phyloP scores from a whole-genome alignment of 1,139 yeast genomes.

The Diutina pseudorugosa region DNA sequence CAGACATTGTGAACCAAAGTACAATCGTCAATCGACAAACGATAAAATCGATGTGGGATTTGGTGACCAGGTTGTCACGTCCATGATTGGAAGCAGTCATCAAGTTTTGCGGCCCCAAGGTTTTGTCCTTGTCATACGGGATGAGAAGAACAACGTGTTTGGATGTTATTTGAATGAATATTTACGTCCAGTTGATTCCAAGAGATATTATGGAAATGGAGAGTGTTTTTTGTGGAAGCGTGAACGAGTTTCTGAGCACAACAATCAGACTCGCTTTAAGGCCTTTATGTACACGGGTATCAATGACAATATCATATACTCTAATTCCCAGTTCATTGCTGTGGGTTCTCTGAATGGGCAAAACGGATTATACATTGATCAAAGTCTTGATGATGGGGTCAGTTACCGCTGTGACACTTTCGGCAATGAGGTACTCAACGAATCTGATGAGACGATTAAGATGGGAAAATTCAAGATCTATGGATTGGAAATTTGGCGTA shows the following conservation, averaged over 20 bases:
- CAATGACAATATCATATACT: constrained; percentile 76
- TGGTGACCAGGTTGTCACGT: constrained; percentile 24
- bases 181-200: constrained; percentile 55
- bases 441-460: constrained; percentile 11
- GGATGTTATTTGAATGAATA: constrained; percentile 80
- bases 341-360: constrained; percentile 88
- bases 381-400: constrained; percentile 61
- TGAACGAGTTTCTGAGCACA: constrained; percentile 21
- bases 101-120: constrained; percentile 37
- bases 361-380: constrained; percentile 86
- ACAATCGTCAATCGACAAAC: not conserved
- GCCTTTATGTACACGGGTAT: constrained; percentile 86
- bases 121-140: constrained; percentile 58
- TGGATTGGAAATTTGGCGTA: constrained; percentile 80
- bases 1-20: constrained; percentile 21
- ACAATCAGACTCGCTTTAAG: constrained; percentile 34
- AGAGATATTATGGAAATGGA: constrained; percentile 83
- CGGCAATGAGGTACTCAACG: constrained; percentile 66
- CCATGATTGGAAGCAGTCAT: constrained; percentile 15
- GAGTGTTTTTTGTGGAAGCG: constrained; percentile 88
- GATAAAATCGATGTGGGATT: constrained; percentile 18
- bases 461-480: constrained; percentile 53
- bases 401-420: constrained; percentile 72
- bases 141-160: constrained; percentile 49
- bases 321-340: constrained; percentile 67